Percentiles rank a stretch among this genome's conserved stretches.
phyloP scores from a whole-genome alignment of 2,329 filamentous ascomycete genomes.

The Zasmidium cellare region DNA sequence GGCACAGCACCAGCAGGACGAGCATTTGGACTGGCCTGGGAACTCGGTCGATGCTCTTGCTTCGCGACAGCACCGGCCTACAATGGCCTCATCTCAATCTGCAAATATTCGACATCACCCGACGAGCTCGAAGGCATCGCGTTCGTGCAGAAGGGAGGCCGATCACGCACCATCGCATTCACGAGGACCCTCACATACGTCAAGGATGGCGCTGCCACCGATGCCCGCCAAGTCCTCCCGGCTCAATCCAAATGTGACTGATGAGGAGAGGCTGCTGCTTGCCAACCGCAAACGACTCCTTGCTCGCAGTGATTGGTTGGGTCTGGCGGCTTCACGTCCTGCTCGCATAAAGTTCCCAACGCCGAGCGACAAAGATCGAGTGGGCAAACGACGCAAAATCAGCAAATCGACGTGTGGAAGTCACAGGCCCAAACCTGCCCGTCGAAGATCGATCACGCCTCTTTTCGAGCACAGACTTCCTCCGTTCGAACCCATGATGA shows the following conservation, averaged over 20 bases:
- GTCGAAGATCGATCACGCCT: slow-evolving; percentile 12
- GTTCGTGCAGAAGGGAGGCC: neutral
- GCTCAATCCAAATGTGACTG: neutral
- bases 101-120: too few species aligned
- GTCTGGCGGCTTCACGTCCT: slow-evolving; percentile 27
- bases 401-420: slow-evolving; percentile 6
- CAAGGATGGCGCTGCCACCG: too few species aligned
- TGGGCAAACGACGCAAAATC: slow-evolving; percentile 34
- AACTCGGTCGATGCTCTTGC: slow-evolving; percentile 10
- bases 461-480: slow-evolving; percentile 22
- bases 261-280: slow-evolving; percentile 19
- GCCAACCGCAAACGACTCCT: slow-evolving; percentile 27
- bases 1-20: slow-evolving; percentile 13
- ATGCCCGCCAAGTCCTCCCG: neutral
- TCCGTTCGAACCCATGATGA: slow-evolving; percentile 22
- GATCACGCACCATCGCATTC: neutral
- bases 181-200: too few species aligned
- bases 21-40: slow-evolving; percentile 12
- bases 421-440: slow-evolving; percentile 11
- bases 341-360: slow-evolving; percentile 26
- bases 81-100: neutral
- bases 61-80: slow-evolving; percentile 6
- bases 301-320: slow-evolving; percentile 33
- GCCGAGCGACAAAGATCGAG: slow-evolving; percentile 19
- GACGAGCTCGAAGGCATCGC: neutral